phyloP scores from a whole-genome alignment of 495 filamentous ascomycete species.

The Penicillium lividum region DNA sequence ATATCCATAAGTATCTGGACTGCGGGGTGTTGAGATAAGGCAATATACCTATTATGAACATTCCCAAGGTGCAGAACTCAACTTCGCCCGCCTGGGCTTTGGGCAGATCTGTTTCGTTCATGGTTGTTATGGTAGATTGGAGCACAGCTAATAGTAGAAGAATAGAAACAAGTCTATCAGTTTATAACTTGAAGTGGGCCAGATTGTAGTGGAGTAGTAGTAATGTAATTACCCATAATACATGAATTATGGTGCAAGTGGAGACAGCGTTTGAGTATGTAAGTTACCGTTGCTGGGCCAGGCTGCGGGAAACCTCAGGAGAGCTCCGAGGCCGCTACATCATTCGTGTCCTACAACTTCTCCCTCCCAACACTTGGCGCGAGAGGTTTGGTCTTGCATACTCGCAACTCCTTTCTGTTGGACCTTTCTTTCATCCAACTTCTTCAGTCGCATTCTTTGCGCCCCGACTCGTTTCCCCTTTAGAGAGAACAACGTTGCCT shows the following conservation, averaged over 20 bases:
- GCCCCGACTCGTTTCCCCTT: slow-evolving; percentile 9
- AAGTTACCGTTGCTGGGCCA: slow-evolving; percentile 19
- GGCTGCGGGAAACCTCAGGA: slow-evolving; percentile 27
- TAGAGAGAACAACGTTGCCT: slow-evolving; percentile 29
- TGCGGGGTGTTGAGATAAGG: slow-evolving; percentile 15
- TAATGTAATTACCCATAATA: slow-evolving; percentile 25
- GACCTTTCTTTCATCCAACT: slow-evolving; percentile 17
- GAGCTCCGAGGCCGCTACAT: slow-evolving; percentile 9
- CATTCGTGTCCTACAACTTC: slow-evolving; percentile 9
- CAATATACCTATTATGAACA: slow-evolving; percentile 88
- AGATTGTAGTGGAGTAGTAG: neutral
- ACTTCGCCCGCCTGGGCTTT: slow-evolving; percentile 35
- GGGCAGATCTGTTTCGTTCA: slow-evolving; percentile 15
- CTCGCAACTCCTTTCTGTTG: neutral
- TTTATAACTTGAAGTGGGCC: slow-evolving; percentile 6
- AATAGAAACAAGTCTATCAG: slow-evolving; percentile 11
- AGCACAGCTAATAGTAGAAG: slow-evolving; percentile 4
- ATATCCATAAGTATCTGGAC: slow-evolving; percentile 22
- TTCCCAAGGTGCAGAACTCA: slow-evolving; percentile 86
- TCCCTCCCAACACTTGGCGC: slow-evolving; percentile 5
- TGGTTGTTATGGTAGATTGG: slow-evolving; percentile 8
- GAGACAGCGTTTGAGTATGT: slow-evolving; percentile 6
- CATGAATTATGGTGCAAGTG: slow-evolving; percentile 9
- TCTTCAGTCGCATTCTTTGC: slow-evolving; percentile 13
- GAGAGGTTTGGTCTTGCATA: neutral